Evolutionary conservation across 2,329 filamentous ascomycete genomes (phyloP), one percentile per base, ranked within the genome.

Genomic region (Lecanicillium sp.): DNA sequence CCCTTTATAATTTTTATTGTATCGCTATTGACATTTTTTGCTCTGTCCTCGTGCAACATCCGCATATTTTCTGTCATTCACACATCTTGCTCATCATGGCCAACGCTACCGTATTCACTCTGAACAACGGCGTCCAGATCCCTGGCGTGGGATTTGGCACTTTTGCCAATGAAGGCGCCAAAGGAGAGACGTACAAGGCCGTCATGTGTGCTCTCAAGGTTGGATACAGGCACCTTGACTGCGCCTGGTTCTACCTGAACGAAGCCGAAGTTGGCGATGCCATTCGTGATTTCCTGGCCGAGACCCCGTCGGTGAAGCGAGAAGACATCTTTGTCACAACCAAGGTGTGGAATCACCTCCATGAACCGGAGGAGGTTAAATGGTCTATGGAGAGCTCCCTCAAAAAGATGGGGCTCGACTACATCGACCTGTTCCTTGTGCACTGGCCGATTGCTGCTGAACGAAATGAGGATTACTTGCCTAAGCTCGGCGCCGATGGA

Each of bases 101-200:
- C 38, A 54, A 54, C 44, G 55, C 54, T 38, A 50, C 46, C 33
- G 62, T 54, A 4, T 68, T 65, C 49, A 68, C 61, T 29, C 59
- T 70, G 43, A 67, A 65, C 58, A 69, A 70, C 46, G 66, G 66
- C 42, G 71, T 80, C 43, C 68, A 67, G 54, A 75, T 81, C 48
- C 78, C 78, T 44, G 75, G 67, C 34, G 60, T 81, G 22, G 78
- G 78, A 18, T 81, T 82, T 50, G 78, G 78, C 48, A 81, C 78
- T 48, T 81, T 80, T 52, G 72, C 22, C 22, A 25, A 25, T 11
- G 22, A 25, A 25, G 22, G 22, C 11, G 22, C 22, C 22, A 25
- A 25, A 11, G 22, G 22, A 7, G 22, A 25, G 11, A 25, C 22
- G 11, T 25, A 57, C 18, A 51, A 50, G 45, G 54, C 55, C 28